Conservation (phyloP, 352 stramenopile species). For the Globisporangium ultimum region DNA sequence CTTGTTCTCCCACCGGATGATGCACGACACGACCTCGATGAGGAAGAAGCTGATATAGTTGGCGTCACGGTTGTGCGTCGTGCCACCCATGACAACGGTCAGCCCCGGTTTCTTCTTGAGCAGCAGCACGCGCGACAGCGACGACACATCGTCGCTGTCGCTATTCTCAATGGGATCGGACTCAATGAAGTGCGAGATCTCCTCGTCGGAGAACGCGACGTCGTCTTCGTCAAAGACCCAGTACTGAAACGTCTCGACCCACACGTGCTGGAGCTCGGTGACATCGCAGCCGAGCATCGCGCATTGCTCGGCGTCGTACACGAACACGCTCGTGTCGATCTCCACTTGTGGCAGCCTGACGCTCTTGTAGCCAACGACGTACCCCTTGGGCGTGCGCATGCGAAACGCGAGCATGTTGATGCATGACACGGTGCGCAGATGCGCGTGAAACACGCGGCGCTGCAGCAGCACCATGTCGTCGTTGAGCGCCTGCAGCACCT, state of each 20-base stretch:
- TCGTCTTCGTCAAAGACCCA: constrained; percentile 10
- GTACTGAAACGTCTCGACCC: constrained; percentile 14
- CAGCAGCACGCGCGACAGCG: not conserved
- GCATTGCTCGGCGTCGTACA: constrained; percentile 12
- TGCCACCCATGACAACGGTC: constrained; percentile 8
- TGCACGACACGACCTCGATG: constrained; percentile 13
- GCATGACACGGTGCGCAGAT: too few species aligned
- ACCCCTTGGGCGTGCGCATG: not conserved
- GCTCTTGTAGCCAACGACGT: too few species aligned
- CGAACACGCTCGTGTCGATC: not conserved
- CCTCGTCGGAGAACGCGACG: not conserved
- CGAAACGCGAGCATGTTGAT: constrained; percentile 14
- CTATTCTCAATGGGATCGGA: not conserved
- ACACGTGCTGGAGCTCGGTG: constrained; percentile 8
- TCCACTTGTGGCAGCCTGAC: too few species aligned
- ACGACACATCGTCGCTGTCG: not conserved
- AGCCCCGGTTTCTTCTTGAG: not conserved
- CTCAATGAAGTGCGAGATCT: not conserved
- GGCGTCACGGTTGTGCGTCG: constrained; percentile 7
- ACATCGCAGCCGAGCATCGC: constrained; percentile 5
- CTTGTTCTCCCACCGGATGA: constrained; percentile 11
- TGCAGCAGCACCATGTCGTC: too few species aligned
- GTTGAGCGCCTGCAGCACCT: too few species aligned
- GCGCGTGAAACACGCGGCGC: too few species aligned
- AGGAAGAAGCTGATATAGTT: constrained; percentile 14